phyloP scores from a whole-genome alignment of 495 filamentous ascomycete genomes.

The Xylaria telfairii region DNA sequence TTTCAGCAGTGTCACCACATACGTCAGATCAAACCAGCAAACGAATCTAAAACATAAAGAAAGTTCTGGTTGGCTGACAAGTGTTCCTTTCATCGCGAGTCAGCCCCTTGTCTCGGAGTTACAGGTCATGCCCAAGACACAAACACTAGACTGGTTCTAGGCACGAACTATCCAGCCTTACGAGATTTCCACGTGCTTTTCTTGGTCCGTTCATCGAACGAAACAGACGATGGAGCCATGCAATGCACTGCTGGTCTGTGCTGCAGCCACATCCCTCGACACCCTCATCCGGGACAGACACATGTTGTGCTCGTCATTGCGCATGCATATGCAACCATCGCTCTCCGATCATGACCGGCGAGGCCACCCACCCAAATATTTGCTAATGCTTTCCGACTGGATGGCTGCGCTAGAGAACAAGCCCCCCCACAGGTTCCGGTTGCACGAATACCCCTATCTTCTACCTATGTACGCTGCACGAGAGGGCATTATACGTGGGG shows the following conservation, averaged over 20 bases:
- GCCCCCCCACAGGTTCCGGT: background rate
- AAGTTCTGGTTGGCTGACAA: background rate
- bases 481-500: background rate
- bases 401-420: background rate
- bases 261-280: constrained; percentile 16
- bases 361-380: background rate
- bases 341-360: background rate
- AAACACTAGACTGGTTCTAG: background rate
- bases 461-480: background rate
- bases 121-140: background rate
- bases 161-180: background rate
- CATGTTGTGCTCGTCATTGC: constrained; percentile 5
- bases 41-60: too few relatives aligned
- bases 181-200: constrained; percentile 3
- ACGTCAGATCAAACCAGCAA: background rate
- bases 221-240: constrained; percentile 9
- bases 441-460: background rate
- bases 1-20: background rate
- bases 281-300: background rate
- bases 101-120: too few relatives aligned
- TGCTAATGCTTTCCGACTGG: background rate
- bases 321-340: constrained; percentile 25
- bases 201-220: background rate
- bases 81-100: background rate
- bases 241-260: constrained; percentile 7